A percentile compares a stretch with the other conserved stretches of the same genome.
Conservation (phyloP, 371 early-diverging fungal genomes). For the Blakeslea trispora region DNA sequence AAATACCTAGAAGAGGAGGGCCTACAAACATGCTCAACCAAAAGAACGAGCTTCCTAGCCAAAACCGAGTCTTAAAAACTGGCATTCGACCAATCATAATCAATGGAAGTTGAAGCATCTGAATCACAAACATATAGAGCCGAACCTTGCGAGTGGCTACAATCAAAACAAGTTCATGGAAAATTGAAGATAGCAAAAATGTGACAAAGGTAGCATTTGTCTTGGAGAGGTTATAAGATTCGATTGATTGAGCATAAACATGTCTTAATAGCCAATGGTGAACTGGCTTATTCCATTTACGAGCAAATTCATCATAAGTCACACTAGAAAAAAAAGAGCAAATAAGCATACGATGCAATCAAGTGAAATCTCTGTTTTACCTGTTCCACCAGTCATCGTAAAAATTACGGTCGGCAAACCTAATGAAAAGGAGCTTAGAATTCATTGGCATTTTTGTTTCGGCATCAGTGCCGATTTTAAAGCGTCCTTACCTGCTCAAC, state of each 20-base stretch:
- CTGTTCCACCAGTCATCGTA: slow-evolving; percentile 99
- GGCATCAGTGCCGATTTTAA: too few species aligned
- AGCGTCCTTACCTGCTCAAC: slow-evolving; percentile 67
- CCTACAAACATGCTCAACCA: slow-evolving; percentile 87
- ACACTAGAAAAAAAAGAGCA: slow-evolving; percentile 31
- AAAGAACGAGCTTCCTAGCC: slow-evolving; percentile 80
- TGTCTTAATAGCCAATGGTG: slow-evolving; percentile 94
- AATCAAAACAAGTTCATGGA: slow-evolving; percentile 91
- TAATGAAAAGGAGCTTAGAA: slow-evolving; percentile 10
- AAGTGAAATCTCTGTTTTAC: neutral
- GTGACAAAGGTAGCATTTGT: slow-evolving; percentile 79
- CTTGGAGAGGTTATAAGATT: slow-evolving; percentile 74
- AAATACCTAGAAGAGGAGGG: slow-evolving; percentile 77
- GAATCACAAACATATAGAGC: slow-evolving; percentile 83
- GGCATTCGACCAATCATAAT: slow-evolving; percentile 72
- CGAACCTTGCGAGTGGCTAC: slow-evolving; percentile 72
- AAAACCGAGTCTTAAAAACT: slow-evolving; percentile 58
- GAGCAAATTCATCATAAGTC: slow-evolving; percentile 94
- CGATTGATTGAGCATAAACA: slow-evolving; percentile 84
- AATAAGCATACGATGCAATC: neutral
- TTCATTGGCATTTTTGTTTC: too few species aligned
- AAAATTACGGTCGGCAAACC: slow-evolving; percentile 96
- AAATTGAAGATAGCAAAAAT: slow-evolving; percentile 82
- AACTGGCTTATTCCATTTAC: slow-evolving; percentile 98
- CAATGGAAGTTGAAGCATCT: slow-evolving; percentile 94